Evolutionary conservation across 805 yeast species (phyloP), one percentile per base, ranked within the genome.

Genomic region (Nakazawaea ernobii): DNA sequence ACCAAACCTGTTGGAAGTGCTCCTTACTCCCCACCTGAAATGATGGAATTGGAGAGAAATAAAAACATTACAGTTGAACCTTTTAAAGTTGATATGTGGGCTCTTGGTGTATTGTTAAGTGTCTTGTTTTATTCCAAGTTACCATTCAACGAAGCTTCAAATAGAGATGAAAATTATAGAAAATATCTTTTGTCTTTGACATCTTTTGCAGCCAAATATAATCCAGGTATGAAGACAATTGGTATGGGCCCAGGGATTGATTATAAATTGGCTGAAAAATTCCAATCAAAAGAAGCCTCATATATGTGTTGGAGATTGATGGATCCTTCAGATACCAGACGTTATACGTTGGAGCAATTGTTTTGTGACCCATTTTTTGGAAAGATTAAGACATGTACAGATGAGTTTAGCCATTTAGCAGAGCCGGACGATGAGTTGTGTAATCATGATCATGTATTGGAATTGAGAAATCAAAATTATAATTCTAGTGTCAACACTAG

Each of bases 1-100:
- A 67, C 73, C 37, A 67, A 79, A 1, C 74, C 75, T 60, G 84
- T 84, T 38, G 94, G 95, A 1, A 84, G 91, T 1, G 88, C 94
- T 3, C 94, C 94, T 1, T 86, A 84, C 61, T 78, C 84, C 10
- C 80, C 92, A 4, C 94, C 95, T 1, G 94, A 86, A 62, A 86
- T 84, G 13, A 74, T 80, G 76, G 60, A 66, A 27, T 67, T 77
- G 52, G 71, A 69, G 50, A 74, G 67, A 46, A 58, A 60, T 52
- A 29, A 50, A 53, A 28, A 42, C 42, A 14, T 45, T 33, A 44
- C 62, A 49, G 60, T 55, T 63, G 78, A 84, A 58, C 85, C 90
- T 0, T 80, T 79, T 55, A 72, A 73, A 51, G 77, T 84, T 71
- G 95, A 86, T 64, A 67, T 71, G 58, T 86, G 90, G 86, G 80